phyloP scores from a whole-genome alignment of 495 filamentous ascomycete genomes.

The Hypoxylon rickii region DNA sequence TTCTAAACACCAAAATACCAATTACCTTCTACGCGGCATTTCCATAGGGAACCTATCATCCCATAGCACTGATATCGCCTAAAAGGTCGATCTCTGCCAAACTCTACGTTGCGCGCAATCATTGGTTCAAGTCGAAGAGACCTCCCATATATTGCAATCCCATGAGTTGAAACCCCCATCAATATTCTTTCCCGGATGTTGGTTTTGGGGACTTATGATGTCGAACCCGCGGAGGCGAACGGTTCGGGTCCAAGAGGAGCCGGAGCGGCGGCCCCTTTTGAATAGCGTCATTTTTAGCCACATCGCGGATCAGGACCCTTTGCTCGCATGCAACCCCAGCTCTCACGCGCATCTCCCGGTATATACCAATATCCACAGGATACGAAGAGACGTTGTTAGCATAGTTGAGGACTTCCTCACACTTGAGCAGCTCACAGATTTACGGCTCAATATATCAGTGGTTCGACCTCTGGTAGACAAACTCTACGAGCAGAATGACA shows the following conservation, averaged over 20 bases:
- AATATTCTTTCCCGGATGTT: neutral
- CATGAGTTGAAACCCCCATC: neutral
- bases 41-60: neutral
- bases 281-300: conserved; percentile 23
- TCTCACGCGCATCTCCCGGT: conserved; percentile 53
- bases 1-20: too few relatives aligned
- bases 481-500: conserved; percentile 68
- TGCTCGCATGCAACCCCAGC: conserved; percentile 34
- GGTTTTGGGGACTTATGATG: conserved; percentile 12
- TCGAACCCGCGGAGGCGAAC: conserved; percentile 17
- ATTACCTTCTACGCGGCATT: conserved; percentile 6
- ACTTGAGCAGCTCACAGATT: conserved; percentile 67
- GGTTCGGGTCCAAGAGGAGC: conserved; percentile 19
- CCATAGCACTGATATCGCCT: conserved; percentile 1
- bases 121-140: conserved; percentile 1
- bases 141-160: conserved; percentile 5
- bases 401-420: conserved; percentile 59
- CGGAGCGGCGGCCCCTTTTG: conserved; percentile 39
- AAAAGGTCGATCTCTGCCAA: neutral
- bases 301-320: conserved; percentile 23
- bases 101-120: neutral
- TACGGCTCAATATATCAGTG: conserved; percentile 71
- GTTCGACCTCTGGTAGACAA: conserved; percentile 72
- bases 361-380: conserved; percentile 58
- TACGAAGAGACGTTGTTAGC: conserved; percentile 55